Evolutionary conservation across 257 asterid species (phyloP), one percentile per base, ranked within the genome.

Genomic region (Rubia yunnanensis): DNA sequence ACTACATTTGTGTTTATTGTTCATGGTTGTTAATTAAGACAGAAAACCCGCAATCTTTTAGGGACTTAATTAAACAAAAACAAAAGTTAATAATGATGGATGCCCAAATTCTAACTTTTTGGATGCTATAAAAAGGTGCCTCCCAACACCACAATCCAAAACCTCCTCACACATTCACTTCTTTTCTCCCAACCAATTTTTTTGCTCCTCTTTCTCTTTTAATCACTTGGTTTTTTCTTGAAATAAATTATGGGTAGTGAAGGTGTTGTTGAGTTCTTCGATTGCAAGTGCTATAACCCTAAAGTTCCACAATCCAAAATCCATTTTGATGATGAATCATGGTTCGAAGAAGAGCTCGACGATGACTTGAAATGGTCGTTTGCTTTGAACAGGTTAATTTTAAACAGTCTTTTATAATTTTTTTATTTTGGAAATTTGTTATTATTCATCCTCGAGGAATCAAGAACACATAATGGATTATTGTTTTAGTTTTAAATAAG

Each of bases 261-360:
- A 79, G 89, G 57, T 5, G 24, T 90, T 3, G 78, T 84, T 28
- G 83, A 79, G 27, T 85, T 78, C 59, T 74, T 82, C 23, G 68
- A 82, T 76, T 82, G 75, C 82, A 79, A 77, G 80, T 81, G 84
- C 27, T 82, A 77, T 11, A 18, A n/a, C 4, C 57, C 57, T 3
- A 84, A 79, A 38, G 81, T 73, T 30, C 67, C 79, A 15, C 78
- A 78, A 50, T 66, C 80, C 15, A 76, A 67, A 2, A 77, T 68
- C 32, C 69, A 52, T 15, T 64, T 64, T 73, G 50, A 63, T 72
- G 15, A 71, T 81, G 62, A 80, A 83, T 17, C 59, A 62, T 8
- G 98, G 98, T 92, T 85, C 73, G 99, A 92, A 69, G 99, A 92
- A 82, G 95, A 89, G 76, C 73, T 92, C 39, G 97, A 89, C 79